A percentile compares a stretch with the other conserved stretches of the same genome.
Conservation (phyloP, 768 basidiomycete species). For the Sarcodon aspratus region DNA sequence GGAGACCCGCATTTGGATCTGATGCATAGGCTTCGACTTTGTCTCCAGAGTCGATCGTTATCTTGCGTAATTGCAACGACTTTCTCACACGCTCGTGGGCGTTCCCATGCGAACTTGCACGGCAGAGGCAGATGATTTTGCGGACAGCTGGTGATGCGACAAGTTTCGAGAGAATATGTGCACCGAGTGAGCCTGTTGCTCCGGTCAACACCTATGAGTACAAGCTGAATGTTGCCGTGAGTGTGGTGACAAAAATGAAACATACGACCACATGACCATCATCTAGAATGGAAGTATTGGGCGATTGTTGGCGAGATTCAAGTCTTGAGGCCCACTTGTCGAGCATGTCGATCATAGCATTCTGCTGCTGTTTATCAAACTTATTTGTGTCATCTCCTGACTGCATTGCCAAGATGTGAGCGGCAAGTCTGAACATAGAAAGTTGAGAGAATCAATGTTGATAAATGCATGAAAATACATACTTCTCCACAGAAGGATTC, state of each 20-base stretch:
- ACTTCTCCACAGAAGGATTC: constrained; percentile 34
- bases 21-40: constrained; percentile 31
- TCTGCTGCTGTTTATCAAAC: constrained; percentile 16
- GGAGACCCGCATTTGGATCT: constrained; percentile 25
- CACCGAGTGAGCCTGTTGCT: constrained; percentile 42
- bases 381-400: constrained; percentile 16
- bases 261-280: not conserved
- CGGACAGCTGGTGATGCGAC: constrained; percentile 22
- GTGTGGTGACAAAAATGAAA: too few relatives aligned
- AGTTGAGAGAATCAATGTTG: constrained; percentile 1
- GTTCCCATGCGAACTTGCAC: constrained; percentile 33
- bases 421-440: constrained; percentile 22
- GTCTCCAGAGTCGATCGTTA: constrained; percentile 9
- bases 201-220: constrained; percentile 31
- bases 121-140: constrained; percentile 37
- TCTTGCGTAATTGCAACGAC: constrained; percentile 27
- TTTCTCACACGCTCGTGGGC: constrained; percentile 26
- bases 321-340: constrained; percentile 23
- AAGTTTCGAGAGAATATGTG: constrained; percentile 37
- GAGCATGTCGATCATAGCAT: constrained; percentile 35
- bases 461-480: constrained; percentile 7
- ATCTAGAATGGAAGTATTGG: not conserved
- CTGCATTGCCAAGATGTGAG: constrained; percentile 24
- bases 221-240: too few relatives aligned
- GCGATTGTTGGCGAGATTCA: not conserved